Evolutionary conservation across 2,329 filamentous ascomycete genomes (phyloP).

Genomic region (Microdochium bolleyi): DNA sequence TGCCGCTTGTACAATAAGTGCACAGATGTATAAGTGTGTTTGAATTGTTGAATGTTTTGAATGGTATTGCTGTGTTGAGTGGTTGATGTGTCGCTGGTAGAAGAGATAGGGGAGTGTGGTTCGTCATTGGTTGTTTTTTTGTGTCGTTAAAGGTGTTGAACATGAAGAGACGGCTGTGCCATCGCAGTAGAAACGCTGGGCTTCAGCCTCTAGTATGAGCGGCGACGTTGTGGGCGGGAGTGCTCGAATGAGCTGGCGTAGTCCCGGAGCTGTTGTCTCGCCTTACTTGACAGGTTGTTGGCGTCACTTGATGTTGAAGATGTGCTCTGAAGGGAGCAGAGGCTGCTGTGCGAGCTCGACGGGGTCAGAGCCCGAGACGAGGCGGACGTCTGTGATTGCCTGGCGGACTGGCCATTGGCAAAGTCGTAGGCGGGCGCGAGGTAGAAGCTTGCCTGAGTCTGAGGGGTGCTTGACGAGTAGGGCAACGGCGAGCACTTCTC

Average conservation of each 20-base stretch:
- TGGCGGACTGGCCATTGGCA: constrained; percentile 44
- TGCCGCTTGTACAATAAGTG: constrained; percentile 36
- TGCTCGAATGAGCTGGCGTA: constrained; percentile 90
- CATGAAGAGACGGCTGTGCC: background rate
- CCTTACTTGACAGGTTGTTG: constrained; percentile 62
- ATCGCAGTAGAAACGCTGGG: background rate
- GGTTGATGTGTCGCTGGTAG: background rate
- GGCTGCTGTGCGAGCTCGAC: constrained; percentile 77
- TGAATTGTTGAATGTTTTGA: constrained; percentile 1
- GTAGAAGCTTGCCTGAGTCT: constrained; percentile 57
- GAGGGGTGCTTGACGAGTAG: constrained; percentile 37
- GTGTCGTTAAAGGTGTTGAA: background rate
- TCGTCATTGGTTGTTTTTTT: background rate
- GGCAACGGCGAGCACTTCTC: constrained; percentile 51
- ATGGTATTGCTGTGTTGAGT: background rate
- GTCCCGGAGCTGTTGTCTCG: constrained; percentile 70
- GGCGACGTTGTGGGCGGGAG: constrained; percentile 52
- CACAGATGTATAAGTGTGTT: constrained; percentile 16
- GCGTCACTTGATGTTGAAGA: constrained; percentile 43
- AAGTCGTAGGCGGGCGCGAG: constrained; percentile 73
- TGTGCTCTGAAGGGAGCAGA: constrained; percentile 68
- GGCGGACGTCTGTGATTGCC: constrained; percentile 20
- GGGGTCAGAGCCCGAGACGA: constrained; percentile 46
- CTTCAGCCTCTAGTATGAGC: constrained; percentile 39
- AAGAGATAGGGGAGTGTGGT: background rate